Base-by-base conservation (phyloP, 2,329 filamentous ascomycete species). In the Pseudogymnoascus destructans region DNA sequence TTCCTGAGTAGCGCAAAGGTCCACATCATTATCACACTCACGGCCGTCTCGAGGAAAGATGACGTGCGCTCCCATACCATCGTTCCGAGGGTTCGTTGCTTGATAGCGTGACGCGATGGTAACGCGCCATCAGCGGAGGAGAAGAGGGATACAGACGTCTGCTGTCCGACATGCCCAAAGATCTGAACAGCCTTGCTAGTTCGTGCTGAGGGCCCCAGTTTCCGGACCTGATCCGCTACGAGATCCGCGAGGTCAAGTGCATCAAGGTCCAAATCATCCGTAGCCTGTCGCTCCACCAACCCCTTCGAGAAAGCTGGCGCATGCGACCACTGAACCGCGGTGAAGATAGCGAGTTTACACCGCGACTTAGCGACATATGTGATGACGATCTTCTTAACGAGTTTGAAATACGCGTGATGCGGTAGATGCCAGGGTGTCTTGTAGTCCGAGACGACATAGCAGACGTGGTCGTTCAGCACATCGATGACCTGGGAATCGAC, bases 331-430 rank as follows among this genome's bases (percentile, higher is more conserved):
- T 89, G 87, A n/a, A 95, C 82, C 66, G 86, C 87, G 57, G 85
- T 87, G 72, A 89, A 95, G 42, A 97, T 81, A 23, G 90, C 86
- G 58, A 98, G 80, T 73, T 93, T 96, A 71, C 89, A 95, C 70
- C 86, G 90, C 10, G 88, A 90, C 73, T 97, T 97, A 57, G 89
- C 84, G 61, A 92, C 79, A 67, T 97, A 89, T 2, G 93, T 96
- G 62, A 98, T 93, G 63, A 96, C 89, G 62, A 95, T 84, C 72
- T 95, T 96, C 64, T 83, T 92, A 59, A 95, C 81, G 19, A 96
- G 75, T 65, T 85, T 85, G 72, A 97, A 95, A 57, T 82, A 80
- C 55, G 82, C 77, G 57, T 85, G 82, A 68, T 90, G 85, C 10
- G 93, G 93, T 35, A 97, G 77, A 73, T 95, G 89, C 89, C 89